These are phyloP conservation scores for Brassica balearica DNA, from an alignment of 441 rosid species.

Conservation along the genomic window DNA sequence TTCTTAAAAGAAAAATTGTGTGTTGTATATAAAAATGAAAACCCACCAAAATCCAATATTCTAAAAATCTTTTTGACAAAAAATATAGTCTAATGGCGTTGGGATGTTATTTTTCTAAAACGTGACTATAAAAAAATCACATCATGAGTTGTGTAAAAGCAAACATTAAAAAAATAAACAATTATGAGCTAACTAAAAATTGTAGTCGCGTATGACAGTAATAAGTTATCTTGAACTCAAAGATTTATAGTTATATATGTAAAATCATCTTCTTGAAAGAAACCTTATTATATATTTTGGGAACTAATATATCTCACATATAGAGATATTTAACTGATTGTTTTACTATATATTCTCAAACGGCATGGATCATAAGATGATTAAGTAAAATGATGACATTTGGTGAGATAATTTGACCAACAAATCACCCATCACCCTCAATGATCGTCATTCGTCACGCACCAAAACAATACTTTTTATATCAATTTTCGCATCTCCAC, in stretches of 20 bases:
- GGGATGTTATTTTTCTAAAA: not conserved
- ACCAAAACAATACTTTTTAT: slow-evolving; percentile 22
- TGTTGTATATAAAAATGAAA: not conserved
- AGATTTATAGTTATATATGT: not conserved
- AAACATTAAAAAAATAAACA: not conserved
- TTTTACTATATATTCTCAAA: not conserved
- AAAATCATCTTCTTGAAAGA: slow-evolving; percentile 1
- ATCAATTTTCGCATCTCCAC: slow-evolving; percentile 18
- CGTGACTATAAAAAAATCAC: not conserved
- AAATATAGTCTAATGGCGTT: not conserved
- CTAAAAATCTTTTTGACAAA: not conserved
- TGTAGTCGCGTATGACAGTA: not conserved
- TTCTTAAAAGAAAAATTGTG: too few species aligned
- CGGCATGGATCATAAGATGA: slow-evolving; percentile 3
- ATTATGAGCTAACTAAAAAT: not conserved
- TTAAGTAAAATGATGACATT: slow-evolving; percentile 16
- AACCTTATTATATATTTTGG: not conserved
- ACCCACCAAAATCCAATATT: not conserved
- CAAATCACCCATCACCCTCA: slow-evolving; percentile 14
- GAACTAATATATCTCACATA: not conserved
- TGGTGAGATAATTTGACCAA: slow-evolving; percentile 26
- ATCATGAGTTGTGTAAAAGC: not conserved
- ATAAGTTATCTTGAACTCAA: not conserved
- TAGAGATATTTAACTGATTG: not conserved
- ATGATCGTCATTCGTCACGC: slow-evolving; percentile 27